These are phyloP conservation scores for Flammula alnicola DNA, from an alignment of 1,284 basidiomycete species.

Conservation along the genomic window DNA sequence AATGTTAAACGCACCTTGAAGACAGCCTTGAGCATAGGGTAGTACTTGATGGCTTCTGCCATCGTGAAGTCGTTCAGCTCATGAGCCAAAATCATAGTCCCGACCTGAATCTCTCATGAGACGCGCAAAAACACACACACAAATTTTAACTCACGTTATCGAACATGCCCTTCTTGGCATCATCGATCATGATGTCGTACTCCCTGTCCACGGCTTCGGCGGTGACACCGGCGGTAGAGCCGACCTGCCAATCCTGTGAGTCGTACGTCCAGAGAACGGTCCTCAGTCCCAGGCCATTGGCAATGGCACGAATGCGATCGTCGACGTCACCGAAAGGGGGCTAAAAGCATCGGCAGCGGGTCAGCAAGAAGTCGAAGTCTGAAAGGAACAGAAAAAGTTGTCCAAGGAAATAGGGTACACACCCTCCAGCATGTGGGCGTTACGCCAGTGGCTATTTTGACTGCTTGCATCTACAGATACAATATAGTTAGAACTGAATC, in stretches of 20 bases:
- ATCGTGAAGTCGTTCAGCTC: constrained; percentile 57
- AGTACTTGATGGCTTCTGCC: constrained; percentile 48
- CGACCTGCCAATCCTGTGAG: constrained; percentile 71
- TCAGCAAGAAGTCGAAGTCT: background rate
- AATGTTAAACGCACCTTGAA: constrained; percentile 38
- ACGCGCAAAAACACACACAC: background rate
- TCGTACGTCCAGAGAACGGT: constrained; percentile 73
- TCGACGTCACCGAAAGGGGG: constrained; percentile 70
- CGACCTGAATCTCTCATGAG: constrained; percentile 33
- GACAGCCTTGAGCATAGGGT: constrained; percentile 41
- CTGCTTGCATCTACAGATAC: constrained; percentile 45
- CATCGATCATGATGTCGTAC: constrained; percentile 45
- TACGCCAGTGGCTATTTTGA: constrained; percentile 60
- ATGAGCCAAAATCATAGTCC: constrained; percentile 54
- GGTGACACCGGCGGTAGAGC: constrained; percentile 46
- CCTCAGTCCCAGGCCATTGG: constrained; percentile 59
- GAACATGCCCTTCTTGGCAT: constrained; percentile 45
- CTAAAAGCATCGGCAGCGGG: constrained; percentile 23
- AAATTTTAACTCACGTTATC: constrained; percentile 31
- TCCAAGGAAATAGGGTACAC: constrained; percentile 16
- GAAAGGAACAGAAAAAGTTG: background rate
- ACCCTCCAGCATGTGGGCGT: constrained; percentile 75
- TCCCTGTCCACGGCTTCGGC: constrained; percentile 43
- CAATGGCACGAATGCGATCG: constrained; percentile 75
- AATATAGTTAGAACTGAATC: background rate